A percentile compares a stretch with the other conserved stretches of the same genome.
Evolutionary conservation across 371 early-diverging fungal species (phyloP).

Genomic region (Entomophthora muscae): DNA sequence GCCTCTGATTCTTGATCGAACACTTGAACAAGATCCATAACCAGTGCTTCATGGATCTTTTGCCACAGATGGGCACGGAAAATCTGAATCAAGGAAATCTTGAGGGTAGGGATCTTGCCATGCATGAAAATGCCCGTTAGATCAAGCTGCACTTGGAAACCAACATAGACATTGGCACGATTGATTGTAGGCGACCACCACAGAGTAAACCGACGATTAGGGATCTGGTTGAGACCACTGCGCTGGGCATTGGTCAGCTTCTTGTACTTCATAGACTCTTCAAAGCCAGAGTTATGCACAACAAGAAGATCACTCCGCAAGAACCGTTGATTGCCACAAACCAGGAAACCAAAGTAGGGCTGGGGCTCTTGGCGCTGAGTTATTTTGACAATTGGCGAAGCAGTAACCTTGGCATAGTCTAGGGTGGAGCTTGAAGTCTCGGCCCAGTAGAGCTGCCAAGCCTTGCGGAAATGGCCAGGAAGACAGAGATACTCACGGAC

Average conservation of each 20-base stretch:
- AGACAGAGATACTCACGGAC: not conserved
- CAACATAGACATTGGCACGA: constrained; percentile 92
- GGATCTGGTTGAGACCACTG: constrained; percentile 95
- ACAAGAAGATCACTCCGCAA: constrained; percentile 19
- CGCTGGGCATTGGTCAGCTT: constrained; percentile 98
- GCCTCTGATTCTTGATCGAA: constrained; percentile 96
- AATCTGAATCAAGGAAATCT: constrained; percentile 96
- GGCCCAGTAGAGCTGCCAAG: not conserved
- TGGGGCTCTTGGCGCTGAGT: constrained; percentile 1
- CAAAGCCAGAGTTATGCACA: constrained; percentile 33
- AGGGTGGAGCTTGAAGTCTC: constrained; percentile 21
- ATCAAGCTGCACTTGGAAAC: constrained; percentile 98
- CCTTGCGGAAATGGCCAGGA: not conserved
- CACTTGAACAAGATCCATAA: constrained; percentile 87
- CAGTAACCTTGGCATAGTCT: not conserved
- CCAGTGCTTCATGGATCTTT: constrained; percentile 94
- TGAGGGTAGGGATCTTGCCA: constrained; percentile 98
- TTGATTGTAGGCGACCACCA: constrained; percentile 99
- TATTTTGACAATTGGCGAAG: not conserved
- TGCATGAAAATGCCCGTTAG: constrained; percentile 99
- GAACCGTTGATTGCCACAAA: constrained; percentile 25
- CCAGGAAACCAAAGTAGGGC: constrained; percentile 25
- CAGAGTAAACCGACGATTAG: constrained; percentile 98
- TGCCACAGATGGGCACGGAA: constrained; percentile 99
- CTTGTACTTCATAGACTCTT: constrained; percentile 65